These are phyloP conservation scores for Chlorella sp. DNA, from an alignment of 139 green algal genomes.

Conservation along the genomic window DNA sequence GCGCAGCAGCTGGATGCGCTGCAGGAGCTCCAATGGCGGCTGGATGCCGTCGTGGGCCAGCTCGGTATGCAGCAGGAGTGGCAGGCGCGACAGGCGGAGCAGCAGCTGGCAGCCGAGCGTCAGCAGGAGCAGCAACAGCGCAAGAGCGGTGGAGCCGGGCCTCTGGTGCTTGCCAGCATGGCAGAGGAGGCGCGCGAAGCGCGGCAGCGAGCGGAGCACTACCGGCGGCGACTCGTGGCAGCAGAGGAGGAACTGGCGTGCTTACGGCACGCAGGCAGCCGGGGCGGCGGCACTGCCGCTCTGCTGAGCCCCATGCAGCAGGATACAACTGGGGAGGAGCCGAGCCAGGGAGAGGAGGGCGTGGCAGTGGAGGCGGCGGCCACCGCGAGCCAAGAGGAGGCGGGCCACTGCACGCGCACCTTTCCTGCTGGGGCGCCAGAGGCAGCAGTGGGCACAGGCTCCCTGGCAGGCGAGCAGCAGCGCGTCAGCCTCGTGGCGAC, in stretches of 20 bases:
- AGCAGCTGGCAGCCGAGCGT: slow-evolving; percentile 1
- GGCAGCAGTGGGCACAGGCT: too few relatives aligned
- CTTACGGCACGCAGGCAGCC: too few relatives aligned
- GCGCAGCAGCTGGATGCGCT: slow-evolving; percentile 46
- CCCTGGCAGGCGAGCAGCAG: too few relatives aligned
- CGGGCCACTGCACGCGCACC: too few relatives aligned
- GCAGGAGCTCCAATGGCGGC: slow-evolving; percentile 59
- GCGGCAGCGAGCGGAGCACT: slow-evolving; percentile 63
- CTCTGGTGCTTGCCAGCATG: slow-evolving; percentile 8
- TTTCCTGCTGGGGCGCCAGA: too few relatives aligned
- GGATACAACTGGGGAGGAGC: too few relatives aligned
- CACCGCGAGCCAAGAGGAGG: too few relatives aligned
- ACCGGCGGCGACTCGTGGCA: slow-evolving; percentile 36
- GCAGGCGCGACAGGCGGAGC: not conserved
- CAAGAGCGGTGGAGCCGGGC: not conserved
- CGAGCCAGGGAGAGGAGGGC: too few relatives aligned
- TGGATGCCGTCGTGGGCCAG: slow-evolving; percentile 26
- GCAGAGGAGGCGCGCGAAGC: slow-evolving; percentile 27
- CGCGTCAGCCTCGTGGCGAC: too few relatives aligned
- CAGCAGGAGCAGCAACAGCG: slow-evolving; percentile 5
- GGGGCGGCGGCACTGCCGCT: too few relatives aligned
- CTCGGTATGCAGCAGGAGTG: slow-evolving; percentile 5
- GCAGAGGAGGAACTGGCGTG: slow-evolving; percentile 8
- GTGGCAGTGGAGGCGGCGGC: too few relatives aligned
- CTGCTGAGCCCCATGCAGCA: too few relatives aligned